Evolutionary conservation across 805 yeast genomes (phyloP), one percentile per base, ranked within the genome.

Genomic region (Blastobotrys parvus): DNA sequence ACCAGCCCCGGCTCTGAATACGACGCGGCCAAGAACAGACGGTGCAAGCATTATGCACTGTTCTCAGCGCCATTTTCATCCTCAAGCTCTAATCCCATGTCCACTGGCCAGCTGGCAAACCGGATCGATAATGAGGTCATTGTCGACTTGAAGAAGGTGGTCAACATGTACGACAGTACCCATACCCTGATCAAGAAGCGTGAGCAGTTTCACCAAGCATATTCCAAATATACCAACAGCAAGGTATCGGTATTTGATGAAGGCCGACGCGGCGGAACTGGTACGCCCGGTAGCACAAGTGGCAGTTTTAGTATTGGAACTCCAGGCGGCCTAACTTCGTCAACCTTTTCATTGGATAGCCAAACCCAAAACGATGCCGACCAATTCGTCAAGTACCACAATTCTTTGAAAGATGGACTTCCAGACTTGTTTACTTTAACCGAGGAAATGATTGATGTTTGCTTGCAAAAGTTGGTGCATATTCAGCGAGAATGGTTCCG

Each of bases 401-500:
- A 44, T 35, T 35, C 48, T 17, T 36, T 53, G 34, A 51, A 50
- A 35, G 53, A 47, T 29, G 55, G 52, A 8, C 39, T 53, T n/a
- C 51, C 54, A 1, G 53, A 48, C n/a, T 37, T 53, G 39, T 49
- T 51, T 31, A 27, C 32, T 2, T 38, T 46, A 17, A 44, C 51
- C 3, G 49, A 48, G 25, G 34, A 37, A 18, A 35, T 51, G 37
- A 43, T 50, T 2, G 52, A 46, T 4, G 11, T 37, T 3, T 39
- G 51, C 34, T 33, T 50, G 41, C 38, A 38, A 16, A 38, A 41
- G 32, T 49, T 35, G 33, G 41, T 53, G 15, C 18, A 21, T 8
- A 48, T 49, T 27, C 51, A 53, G 47, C 42, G 47, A 22, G 40
- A 45, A 19, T 53, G 57, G 57, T 50, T 53, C 40, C 44, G 51